Evolutionary conservation across 768 basidiomycete species (phyloP), one percentile per base, ranked within the genome.

Genomic region (Boletus edulis): DNA sequence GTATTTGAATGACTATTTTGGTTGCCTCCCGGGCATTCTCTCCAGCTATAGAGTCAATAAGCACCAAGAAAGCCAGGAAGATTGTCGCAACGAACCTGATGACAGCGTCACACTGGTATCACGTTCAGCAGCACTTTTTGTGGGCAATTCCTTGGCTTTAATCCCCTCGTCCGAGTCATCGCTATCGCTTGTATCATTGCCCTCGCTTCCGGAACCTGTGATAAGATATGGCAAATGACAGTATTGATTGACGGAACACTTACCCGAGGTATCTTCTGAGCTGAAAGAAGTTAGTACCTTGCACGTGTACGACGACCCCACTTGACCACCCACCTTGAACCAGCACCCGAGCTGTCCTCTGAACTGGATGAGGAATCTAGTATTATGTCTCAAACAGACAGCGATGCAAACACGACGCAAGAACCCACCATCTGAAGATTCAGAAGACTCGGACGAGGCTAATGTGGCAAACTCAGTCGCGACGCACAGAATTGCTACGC

Each of bases 91-190:
- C 61, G 17, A 52, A 69, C 68, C 65, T 56, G 75, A 75, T 22
- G 74, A 72, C 45, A 78, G 60, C 9, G 76, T 80, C 24, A 49
- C 67, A 57, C 76, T 79, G 3, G 76, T 74, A 46, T 73, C 76
- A 46, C 73, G 71, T 20, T 67, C 65, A 4, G 18, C 44, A 4
- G 18, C 42, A 15, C 38, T 24, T 42, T 60, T 64, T 20, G 11
- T 32, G 12, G 56, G 57, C 20, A 17, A 20, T 45, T 50, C 39
- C 40, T 55, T 55, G 48, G 29, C 31, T 27, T n/a, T 29, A 13
- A 34, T 22, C 14, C 7, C 51, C 24, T 53, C 31, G n/a, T 54
- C 43, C 32, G 46, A 57, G 3, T 56, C 47, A 6, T 54, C 55
- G 17, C 49, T 49, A 17, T 59, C 60, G 34, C 57, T 57, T 41